phyloP scores from a whole-genome alignment of 305 asterid genomes.

The Andrographis paniculata region DNA sequence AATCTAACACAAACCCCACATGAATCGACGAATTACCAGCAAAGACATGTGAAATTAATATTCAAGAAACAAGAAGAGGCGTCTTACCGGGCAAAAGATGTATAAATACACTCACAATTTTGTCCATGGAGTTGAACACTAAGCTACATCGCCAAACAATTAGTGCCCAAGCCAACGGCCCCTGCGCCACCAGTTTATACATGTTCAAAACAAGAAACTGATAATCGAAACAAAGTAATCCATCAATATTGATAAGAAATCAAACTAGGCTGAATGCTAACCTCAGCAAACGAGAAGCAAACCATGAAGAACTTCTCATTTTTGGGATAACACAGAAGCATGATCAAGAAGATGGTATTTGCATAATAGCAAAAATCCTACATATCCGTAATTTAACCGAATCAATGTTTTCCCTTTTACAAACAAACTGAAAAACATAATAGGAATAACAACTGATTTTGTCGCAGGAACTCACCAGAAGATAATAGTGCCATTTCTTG shows the following conservation, averaged over 20 bases:
- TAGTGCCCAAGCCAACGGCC: constrained; percentile 98
- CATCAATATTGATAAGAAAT: constrained; percentile 10
- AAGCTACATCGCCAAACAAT: constrained; percentile 96
- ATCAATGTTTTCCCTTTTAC: neutral
- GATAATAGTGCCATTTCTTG: constrained; percentile 98
- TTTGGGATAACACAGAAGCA: constrained; percentile 71
- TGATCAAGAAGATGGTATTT: constrained; percentile 74
- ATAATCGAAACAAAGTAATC: neutral
- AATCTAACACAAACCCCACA: too few species aligned
- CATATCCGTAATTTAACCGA: constrained; percentile 19
- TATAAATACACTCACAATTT: constrained; percentile 93
- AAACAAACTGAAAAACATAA: neutral
- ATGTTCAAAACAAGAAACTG: neutral
- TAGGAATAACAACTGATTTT: neutral
- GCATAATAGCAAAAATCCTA: constrained; percentile 99
- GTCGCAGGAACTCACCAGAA: constrained; percentile 45
- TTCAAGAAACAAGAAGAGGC: constrained; percentile 9
- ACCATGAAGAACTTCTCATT: constrained; percentile 93
- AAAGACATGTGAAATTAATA: too few species aligned
- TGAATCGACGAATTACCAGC: too few species aligned
- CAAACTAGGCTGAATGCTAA: constrained; percentile 20
- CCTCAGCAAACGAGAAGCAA: constrained; percentile 99
- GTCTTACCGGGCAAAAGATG: constrained; percentile 93
- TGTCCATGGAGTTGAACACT: constrained; percentile 94
- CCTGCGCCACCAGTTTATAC: constrained; percentile 37